Evolutionary conservation across 345 rosid species (phyloP).

Genomic region (Acer saccharum): DNA sequence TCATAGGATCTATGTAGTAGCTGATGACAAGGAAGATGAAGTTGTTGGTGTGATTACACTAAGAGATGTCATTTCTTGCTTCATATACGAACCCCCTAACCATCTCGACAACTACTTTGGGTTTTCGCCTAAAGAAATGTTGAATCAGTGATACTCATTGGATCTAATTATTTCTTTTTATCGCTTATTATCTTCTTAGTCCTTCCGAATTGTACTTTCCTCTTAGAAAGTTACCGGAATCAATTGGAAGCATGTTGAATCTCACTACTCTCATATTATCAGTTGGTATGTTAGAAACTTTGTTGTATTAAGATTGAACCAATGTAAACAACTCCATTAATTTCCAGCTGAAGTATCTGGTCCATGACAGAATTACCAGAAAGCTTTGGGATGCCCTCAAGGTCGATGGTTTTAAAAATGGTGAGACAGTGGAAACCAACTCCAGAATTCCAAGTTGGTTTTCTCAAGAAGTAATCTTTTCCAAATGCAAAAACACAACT

Average conservation of each 20-base stretch:
- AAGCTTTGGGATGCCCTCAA: conserved; percentile 46
- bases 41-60: conserved; percentile 81
- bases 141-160: conserved; percentile 37
- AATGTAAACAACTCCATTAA: conserved; percentile 36
- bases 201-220: too few relatives aligned
- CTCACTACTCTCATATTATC: conserved; percentile 40
- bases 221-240: conserved; percentile 38
- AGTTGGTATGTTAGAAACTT: conserved; percentile 49
- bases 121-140: conserved; percentile 60
- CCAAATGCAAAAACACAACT: conserved; percentile 36
- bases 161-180: background rate
- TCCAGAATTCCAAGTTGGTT: too few relatives aligned
- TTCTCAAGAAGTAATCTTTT: background rate
- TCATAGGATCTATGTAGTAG: conserved; percentile 73
- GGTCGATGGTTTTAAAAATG: conserved; percentile 41
- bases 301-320: conserved; percentile 25
- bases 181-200: too few relatives aligned
- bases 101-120: conserved; percentile 62
- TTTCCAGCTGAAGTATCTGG: conserved; percentile 50
- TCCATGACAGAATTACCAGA: conserved; percentile 41
- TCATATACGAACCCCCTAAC: conserved; percentile 75
- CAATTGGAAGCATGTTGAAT: conserved; percentile 39
- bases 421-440: conserved; percentile 23
- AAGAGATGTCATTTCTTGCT: conserved; percentile 89
- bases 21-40: conserved; percentile 42